Evolutionary conservation across 768 basidiomycete species (phyloP), one percentile per base, ranked within the genome.

Genomic region (Peribolospora kevripleyi): DNA sequence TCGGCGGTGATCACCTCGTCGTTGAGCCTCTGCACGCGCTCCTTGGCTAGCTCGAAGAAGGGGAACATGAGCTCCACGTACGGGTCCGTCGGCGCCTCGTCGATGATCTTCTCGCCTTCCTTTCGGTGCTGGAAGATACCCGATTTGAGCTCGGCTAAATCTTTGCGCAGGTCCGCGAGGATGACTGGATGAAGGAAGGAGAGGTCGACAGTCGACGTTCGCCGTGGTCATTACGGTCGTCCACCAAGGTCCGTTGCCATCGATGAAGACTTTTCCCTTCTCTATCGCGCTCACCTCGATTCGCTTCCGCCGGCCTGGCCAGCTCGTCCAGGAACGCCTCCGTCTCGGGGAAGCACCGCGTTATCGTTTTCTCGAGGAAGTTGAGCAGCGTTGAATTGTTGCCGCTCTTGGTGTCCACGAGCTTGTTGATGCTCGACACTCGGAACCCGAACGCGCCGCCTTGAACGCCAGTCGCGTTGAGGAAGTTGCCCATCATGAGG

Each of bases 381-480:
- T 97, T 90, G 1, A 98, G 73, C 43, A 97, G 72, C 0, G 90
- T 98, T 9, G 84, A 86, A 56, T 90, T 91, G 64, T 87, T 82
- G 47, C 84, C 76, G 4, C 88, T 91, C 68, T 98, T 98, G 4
- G 91, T 98, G 65, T 98, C 93, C 45, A 93, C 91, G 53, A 98
- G 74, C 87, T 88, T 88, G 71, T 98, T 97, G 68, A 98, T 90
- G 67, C 88, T 91, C 69, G 85, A 87, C 53, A 97, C 78, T 63
- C 83, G 79, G 76, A 98, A 98, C 57, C 91, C 91, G 62, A 84
- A 91, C 1, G 93, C 93, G 41, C 90, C 90, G 54, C 91, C 91
- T 66, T 91, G 93, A 62, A 86, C 75, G 54, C 90, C 87, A 53
- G 86, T 82, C 5, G 88, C 86, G 65, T 98, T 98, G 81, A 97